Percentiles rank a stretch among this genome's conserved stretches.
phyloP scores from a whole-genome alignment of 345 rosid genomes.

The Camelina neglecta region DNA sequence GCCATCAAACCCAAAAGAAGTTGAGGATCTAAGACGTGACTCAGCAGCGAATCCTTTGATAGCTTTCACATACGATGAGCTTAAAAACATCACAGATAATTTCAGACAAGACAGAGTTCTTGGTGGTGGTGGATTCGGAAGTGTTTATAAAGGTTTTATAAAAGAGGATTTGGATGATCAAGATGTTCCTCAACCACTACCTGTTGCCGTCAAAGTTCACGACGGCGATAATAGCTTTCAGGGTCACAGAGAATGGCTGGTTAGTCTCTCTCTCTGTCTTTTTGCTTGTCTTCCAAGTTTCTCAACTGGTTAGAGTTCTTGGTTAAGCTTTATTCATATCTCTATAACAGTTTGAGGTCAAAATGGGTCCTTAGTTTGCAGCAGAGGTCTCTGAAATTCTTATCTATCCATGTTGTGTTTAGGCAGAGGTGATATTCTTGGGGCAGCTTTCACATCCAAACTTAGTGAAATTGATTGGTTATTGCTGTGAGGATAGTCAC shows the following conservation, averaged over 20 bases:
- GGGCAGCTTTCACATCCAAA: constrained; percentile 98
- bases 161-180: constrained; percentile 57
- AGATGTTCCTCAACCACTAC: constrained; percentile 65
- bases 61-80: constrained; percentile 80
- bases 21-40: constrained; percentile 87
- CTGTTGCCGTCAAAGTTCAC: constrained; percentile 96
- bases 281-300: constrained; percentile 25
- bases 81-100: constrained; percentile 71
- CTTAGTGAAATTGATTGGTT: constrained; percentile 89
- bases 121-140: constrained; percentile 98
- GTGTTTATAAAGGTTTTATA: constrained; percentile 88
- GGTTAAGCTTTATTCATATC: neutral
- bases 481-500: constrained; percentile 89
- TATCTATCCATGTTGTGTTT: constrained; percentile 30
- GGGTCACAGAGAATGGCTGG: constrained; percentile 99
- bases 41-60: constrained; percentile 78
- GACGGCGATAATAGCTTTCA: constrained; percentile 91
- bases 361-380: neutral
- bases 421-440: constrained; percentile 98
- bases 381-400: neutral
- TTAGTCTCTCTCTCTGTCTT: constrained; percentile 39
- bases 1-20: constrained; percentile 95
- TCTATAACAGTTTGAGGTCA: neutral
- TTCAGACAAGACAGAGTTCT: constrained; percentile 90
- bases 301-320: neutral